Evolutionary conservation across 768 basidiomycete species (phyloP), one percentile per base, ranked within the genome.

Genomic region (Hypsizygus marmoreus): DNA sequence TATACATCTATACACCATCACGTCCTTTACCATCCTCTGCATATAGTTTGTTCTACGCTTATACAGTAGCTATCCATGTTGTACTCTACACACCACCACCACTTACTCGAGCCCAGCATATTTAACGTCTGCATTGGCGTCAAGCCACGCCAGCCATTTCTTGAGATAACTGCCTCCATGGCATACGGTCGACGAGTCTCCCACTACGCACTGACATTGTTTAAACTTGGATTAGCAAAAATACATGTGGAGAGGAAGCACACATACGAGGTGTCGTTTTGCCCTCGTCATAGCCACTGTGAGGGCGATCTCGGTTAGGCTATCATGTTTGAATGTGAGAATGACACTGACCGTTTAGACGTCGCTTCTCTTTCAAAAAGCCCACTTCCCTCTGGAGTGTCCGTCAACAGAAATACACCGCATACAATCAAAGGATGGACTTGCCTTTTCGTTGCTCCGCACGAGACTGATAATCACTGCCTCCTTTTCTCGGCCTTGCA

Each of bases 401-500:
- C 54, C 51, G 31, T 22, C 28, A 26, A 20, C 26, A 29, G 42
- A 47, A 19, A 39, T 6, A 19, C 40, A n/a, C 12, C 25, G 6
- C 10, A 31, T 46, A 25, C 28, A 29, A 17, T 9, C 26, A 35
- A 6, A n/a, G 4, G 16, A 11, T n/a, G 34, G 20, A 59, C 70
- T 4, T 48, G 85, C 89, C 67, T 79, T 83, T 42, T 88, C 84
- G 57, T 98, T 99, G 54, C 92, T 95, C 19, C 97, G 76, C 2
- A 98, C 97, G 3, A 99, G 79, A 54, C 83, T 91, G 42, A 99
- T 89, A 17, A 98, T 81, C 29, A 98, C 82, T 0, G 93, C 93
- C 43, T 98, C 92, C 55, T 92, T 92, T 64, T 99, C 95, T 38
- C 97, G 81, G 0, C 95, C 95, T 71, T 99, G 97, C 85, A 97